Evolutionary conservation across 1,284 basidiomycete species (phyloP).

Genomic region (Naganishia sp.): DNA sequence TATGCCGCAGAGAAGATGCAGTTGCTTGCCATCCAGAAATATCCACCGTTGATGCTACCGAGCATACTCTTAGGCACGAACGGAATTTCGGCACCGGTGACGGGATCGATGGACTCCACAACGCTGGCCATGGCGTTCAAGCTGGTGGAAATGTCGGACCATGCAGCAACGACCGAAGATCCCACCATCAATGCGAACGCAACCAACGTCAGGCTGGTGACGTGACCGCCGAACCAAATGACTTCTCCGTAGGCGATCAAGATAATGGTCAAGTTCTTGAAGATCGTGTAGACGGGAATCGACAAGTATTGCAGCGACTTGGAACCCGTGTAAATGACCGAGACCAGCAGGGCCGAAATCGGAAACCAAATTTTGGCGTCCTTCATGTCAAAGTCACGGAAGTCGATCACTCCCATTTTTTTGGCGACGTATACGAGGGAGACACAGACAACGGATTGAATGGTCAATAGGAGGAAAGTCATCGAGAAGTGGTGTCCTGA

Average conservation of each 20-base stretch:
- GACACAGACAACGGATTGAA: constrained; percentile 87
- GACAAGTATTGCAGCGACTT: constrained; percentile 95
- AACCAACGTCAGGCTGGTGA: constrained; percentile 82
- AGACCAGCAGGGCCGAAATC: constrained; percentile 86
- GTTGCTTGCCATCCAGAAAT: constrained; percentile 95
- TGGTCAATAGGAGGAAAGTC: constrained; percentile 91
- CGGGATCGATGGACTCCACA: constrained; percentile 43
- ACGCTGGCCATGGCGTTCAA: constrained; percentile 34
- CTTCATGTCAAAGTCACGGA: constrained; percentile 77
- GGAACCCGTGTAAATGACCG: constrained; percentile 96
- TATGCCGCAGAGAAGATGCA: constrained; percentile 89
- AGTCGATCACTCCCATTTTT: constrained; percentile 77
- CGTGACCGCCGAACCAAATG: constrained; percentile 89
- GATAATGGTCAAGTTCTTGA: constrained; percentile 99
- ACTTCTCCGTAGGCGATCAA: constrained; percentile 98
- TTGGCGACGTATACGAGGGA: constrained; percentile 74
- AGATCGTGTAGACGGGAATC: constrained; percentile 95
- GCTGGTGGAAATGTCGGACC: constrained; percentile 72
- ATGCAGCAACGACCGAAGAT: constrained; percentile 95
- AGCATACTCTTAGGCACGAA: constrained; percentile 40
- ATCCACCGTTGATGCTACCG: constrained; percentile 73
- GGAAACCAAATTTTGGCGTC: constrained; percentile 95
- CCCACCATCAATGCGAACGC: constrained; percentile 94
- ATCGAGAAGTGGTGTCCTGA: constrained; percentile 92
- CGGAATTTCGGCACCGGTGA: constrained; percentile 44